Percentiles rank a stretch among this genome's conserved stretches.
These are phyloP conservation scores for Jatropha curcas DNA, from an alignment of 345 rosid species.

Conservation along the genomic window DNA sequence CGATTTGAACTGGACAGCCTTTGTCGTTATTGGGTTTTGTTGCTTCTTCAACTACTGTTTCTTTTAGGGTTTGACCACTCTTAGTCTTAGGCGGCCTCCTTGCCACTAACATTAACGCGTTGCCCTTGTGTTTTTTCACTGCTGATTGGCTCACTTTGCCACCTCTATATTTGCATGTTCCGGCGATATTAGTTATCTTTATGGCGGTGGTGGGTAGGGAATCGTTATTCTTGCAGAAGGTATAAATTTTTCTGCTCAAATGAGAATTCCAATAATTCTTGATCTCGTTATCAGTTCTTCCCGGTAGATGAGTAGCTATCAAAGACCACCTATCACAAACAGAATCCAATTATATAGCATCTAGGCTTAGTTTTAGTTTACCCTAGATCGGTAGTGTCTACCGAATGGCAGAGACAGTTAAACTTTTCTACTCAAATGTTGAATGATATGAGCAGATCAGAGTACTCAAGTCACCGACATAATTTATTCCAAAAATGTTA, in stretches of 20 bases:
- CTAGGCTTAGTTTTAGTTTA: too few species aligned
- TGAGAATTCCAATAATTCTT: slow-evolving; percentile 93
- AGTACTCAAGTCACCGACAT: too few species aligned
- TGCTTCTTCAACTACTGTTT: slow-evolving; percentile 5
- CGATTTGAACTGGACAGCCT: neutral
- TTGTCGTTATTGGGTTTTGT: neutral
- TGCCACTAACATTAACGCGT: slow-evolving; percentile 29
- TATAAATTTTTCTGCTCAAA: slow-evolving; percentile 62
- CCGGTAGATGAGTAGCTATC: slow-evolving; percentile 77
- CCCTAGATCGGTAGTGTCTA: too few species aligned
- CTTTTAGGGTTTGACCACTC: slow-evolving; percentile 7
- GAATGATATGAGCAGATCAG: too few species aligned
- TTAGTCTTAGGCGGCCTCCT: slow-evolving; percentile 4
- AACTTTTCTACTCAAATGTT: too few species aligned
- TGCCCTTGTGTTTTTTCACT: slow-evolving; percentile 42
- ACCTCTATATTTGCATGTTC: slow-evolving; percentile 11
- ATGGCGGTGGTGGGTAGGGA: slow-evolving; percentile 1
- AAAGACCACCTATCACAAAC: slow-evolving; percentile 66
- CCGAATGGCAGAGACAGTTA: too few species aligned
- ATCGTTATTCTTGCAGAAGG: slow-evolving; percentile 20
- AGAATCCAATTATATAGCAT: too few species aligned
- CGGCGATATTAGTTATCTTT: slow-evolving; percentile 18
- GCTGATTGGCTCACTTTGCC: slow-evolving; percentile 43
- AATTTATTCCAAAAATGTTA: too few species aligned
- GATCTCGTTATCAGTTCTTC: slow-evolving; percentile 88